A percentile compares a stretch with the other conserved stretches of the same genome.
These are phyloP conservation scores for Daldinia grandis DNA, from an alignment of 495 filamentous ascomycete genomes.

Conservation along the genomic window DNA sequence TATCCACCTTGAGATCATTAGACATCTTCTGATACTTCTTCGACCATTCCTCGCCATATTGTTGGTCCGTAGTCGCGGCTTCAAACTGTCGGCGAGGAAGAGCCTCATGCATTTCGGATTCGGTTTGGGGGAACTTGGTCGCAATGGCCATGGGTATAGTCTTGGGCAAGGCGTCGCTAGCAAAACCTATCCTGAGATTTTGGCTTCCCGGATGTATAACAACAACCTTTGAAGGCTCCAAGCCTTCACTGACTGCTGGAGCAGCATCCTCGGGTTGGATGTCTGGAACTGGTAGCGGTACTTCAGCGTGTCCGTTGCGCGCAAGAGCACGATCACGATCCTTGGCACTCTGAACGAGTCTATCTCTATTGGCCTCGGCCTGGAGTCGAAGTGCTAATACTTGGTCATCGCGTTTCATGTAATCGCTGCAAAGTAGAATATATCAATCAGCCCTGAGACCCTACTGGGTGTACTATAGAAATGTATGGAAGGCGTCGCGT, in stretches of 20 bases:
- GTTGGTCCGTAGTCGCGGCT: slow-evolving; percentile 72
- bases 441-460: slow-evolving; percentile 43
- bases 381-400: slow-evolving; percentile 87
- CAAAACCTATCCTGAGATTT: slow-evolving; percentile 89
- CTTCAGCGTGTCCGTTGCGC: slow-evolving; percentile 70
- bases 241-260: slow-evolving; percentile 64
- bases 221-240: slow-evolving; percentile 86
- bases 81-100: slow-evolving; percentile 86
- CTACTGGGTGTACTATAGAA: not conserved
- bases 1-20: slow-evolving; percentile 83
- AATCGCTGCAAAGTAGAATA: slow-evolving; percentile 69
- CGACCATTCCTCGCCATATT: slow-evolving; percentile 87
- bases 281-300: slow-evolving; percentile 65
- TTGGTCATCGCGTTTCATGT: slow-evolving; percentile 97
- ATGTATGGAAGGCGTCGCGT: slow-evolving; percentile 48
- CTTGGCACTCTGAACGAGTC: slow-evolving; percentile 82
- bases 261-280: slow-evolving; percentile 65
- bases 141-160: slow-evolving; percentile 94
- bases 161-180: slow-evolving; percentile 93
- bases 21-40: slow-evolving; percentile 83
- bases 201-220: slow-evolving; percentile 98
- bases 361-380: slow-evolving; percentile 79
- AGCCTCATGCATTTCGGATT: slow-evolving; percentile 88
- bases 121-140: slow-evolving; percentile 73
- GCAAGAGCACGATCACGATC: slow-evolving; percentile 87